Evolutionary conservation across 2,329 filamentous ascomycete genomes (phyloP), one percentile per base, ranked within the genome.

Genomic region (Graphiopsis chlorocephala): DNA sequence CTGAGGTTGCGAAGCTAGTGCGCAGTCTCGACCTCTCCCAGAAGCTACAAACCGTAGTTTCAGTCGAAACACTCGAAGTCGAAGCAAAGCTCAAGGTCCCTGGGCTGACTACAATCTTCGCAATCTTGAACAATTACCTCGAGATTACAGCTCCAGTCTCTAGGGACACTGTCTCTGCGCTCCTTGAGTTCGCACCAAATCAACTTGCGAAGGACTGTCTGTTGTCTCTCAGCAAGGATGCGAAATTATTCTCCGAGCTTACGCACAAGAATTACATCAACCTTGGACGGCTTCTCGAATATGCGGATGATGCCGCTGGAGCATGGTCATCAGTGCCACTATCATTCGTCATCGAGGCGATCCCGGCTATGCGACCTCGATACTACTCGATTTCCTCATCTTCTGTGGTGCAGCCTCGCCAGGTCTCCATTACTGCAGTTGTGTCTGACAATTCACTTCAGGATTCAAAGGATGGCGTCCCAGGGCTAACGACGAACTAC

Each of bases 121-220:
- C 87, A 63, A 79, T 93, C 0, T 79, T 93, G 1, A 83, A 85
- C 1, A 85, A 86, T 0, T 91, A 91, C 65, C 86, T 92, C 2
- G 90, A 93, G 75, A 81, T 93, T 3, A 84, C 83, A 1, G 84
- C 90, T 68, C 88, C 88, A 0, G 88, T 88, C 1, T 91, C 88
- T 5, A 64, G 67, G 28, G 58, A 64, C 10, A 59, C 64, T 14
- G 45, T 87, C 15, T 75, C 79, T 31, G 74, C 80, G 0, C 73
- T 87, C 11, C 20, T 63, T 12, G 48, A 57, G 26, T 35, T 66
- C 25, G 65, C 65, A 6, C 33, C 63, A 0, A 50, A 57, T 35
- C 70, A 62, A 2, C 23, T 28, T 11, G 60, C 52, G 1, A 61
- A 75, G 3, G 87, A 86, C 71, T 72, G 80, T 1, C 72, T 78